Conservation (phyloP, 495 filamentous ascomycete species). For the Talaromyces borbonicus region DNA sequence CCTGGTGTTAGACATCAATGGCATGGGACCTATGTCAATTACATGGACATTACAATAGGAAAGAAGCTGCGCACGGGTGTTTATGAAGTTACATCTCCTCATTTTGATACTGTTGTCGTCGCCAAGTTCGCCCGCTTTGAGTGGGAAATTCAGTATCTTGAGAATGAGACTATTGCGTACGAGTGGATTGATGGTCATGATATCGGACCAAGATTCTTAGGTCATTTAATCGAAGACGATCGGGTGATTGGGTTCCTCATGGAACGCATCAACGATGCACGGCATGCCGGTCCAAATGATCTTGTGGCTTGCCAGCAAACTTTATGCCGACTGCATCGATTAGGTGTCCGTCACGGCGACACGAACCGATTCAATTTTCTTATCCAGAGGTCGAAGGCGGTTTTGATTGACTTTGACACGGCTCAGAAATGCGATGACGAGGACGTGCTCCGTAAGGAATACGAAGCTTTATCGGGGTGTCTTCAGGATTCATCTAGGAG, state of each 20-base stretch:
- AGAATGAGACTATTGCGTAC: slow-evolving; percentile 34
- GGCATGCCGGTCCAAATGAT: slow-evolving; percentile 23
- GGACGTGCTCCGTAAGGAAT: slow-evolving; percentile 6
- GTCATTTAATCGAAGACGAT: slow-evolving; percentile 32
- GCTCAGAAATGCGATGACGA: slow-evolving; percentile 13
- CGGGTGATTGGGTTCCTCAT: slow-evolving; percentile 39
- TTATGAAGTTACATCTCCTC: slow-evolving; percentile 16
- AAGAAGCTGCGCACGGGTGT: slow-evolving; percentile 15
- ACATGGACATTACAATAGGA: slow-evolving; percentile 12
- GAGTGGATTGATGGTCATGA: slow-evolving; percentile 24
- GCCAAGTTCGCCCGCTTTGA: slow-evolving; percentile 32
- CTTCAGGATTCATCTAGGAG: slow-evolving; percentile 4
- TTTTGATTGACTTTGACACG: slow-evolving; percentile 31
- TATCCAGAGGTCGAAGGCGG: slow-evolving; percentile 15
- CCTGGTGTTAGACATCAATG: slow-evolving; percentile 14
- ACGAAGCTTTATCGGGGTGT: slow-evolving; percentile 1
- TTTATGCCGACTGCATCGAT: slow-evolving; percentile 23
- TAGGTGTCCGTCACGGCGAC: slow-evolving; percentile 34
- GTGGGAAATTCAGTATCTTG: slow-evolving; percentile 29
- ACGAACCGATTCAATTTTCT: slow-evolving; percentile 39
- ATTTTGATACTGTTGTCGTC: slow-evolving; percentile 19
- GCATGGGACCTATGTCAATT: slow-evolving; percentile 16
- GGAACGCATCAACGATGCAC: slow-evolving; percentile 20
- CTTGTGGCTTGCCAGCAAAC: slow-evolving; percentile 18
- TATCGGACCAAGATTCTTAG: slow-evolving; percentile 33